These are phyloP conservation scores for Asterella californica DNA, from an alignment of 225 moss, liverwort and hornwort species.

Conservation along the genomic window DNA sequence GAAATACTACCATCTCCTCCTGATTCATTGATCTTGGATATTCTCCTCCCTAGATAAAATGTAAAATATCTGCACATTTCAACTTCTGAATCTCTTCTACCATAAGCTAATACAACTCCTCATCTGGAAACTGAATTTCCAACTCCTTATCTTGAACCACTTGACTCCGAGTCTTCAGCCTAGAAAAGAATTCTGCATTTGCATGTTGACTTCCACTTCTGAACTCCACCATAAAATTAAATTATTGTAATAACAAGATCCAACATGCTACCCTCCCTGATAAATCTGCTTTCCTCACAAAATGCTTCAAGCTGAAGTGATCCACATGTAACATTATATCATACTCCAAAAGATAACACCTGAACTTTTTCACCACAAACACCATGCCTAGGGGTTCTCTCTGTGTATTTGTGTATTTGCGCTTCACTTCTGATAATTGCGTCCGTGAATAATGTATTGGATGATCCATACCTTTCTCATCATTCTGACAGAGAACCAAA, in stretches of 20 bases:
- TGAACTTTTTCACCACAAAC: conserved; percentile 11
- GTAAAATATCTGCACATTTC: too few relatives aligned
- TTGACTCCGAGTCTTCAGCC: too few relatives aligned
- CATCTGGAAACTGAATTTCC: too few relatives aligned
- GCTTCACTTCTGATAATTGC: not conserved
- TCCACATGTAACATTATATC: conserved; percentile 11
- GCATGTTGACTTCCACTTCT: not conserved
- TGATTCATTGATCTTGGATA: too few relatives aligned
- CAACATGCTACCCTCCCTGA: not conserved
- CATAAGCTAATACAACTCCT: too few relatives aligned
- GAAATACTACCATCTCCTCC: too few relatives aligned
- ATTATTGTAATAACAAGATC: conserved; percentile 12
- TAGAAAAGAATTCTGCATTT: not conserved
- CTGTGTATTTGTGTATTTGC: not conserved
- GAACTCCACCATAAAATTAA: not conserved
- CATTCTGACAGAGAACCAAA: not conserved
- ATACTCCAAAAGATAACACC: conserved; percentile 6
- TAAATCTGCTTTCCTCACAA: not conserved
- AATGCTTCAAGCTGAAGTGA: conserved; percentile 13
- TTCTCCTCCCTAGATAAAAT: too few relatives aligned
- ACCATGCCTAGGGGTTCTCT: not conserved
- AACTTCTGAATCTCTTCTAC: too few relatives aligned
- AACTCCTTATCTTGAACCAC: too few relatives aligned
- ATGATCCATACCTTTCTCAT: conserved; percentile 7
- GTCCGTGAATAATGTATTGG: not conserved